Evolutionary conservation across 768 basidiomycete species (phyloP).

Genomic region (Rhodosporidiobolus sp.): DNA sequence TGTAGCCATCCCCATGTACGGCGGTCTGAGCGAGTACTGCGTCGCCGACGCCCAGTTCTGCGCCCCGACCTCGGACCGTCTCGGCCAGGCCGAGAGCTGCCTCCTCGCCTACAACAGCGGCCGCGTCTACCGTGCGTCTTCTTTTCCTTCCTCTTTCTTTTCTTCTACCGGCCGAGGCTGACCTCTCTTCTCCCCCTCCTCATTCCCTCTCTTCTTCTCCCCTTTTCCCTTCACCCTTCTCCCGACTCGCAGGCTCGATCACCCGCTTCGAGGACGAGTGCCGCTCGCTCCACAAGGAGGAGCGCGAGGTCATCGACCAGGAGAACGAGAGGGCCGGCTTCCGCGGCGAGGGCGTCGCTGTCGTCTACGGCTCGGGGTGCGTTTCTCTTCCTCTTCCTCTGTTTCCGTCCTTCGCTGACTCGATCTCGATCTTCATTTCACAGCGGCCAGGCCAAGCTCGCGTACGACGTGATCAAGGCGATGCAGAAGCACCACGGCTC

Average conservation of each 20-base stretch:
- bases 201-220: too few species aligned
- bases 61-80: too few species aligned
- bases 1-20: too few species aligned
- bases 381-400: background rate
- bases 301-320: background rate
- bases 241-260: background rate
- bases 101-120: too few species aligned
- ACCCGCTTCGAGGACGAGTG: background rate
- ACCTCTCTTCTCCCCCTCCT: background rate
- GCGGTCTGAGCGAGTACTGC: too few species aligned
- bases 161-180: too few species aligned
- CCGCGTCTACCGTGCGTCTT: too few species aligned
- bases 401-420: background rate
- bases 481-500: background rate
- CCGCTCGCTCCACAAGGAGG: background rate
- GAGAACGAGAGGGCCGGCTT: too few species aligned
- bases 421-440: background rate
- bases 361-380: background rate
- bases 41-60: too few species aligned
- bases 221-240: too few species aligned
- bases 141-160: background rate
- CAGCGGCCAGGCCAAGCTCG: conserved; percentile 6
- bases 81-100: too few species aligned
- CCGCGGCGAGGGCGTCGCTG: background rate
- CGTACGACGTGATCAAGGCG: background rate